Conservation (phyloP, 2,329 filamentous ascomycete genomes). For the Neofusicoccum cordaticola region DNA sequence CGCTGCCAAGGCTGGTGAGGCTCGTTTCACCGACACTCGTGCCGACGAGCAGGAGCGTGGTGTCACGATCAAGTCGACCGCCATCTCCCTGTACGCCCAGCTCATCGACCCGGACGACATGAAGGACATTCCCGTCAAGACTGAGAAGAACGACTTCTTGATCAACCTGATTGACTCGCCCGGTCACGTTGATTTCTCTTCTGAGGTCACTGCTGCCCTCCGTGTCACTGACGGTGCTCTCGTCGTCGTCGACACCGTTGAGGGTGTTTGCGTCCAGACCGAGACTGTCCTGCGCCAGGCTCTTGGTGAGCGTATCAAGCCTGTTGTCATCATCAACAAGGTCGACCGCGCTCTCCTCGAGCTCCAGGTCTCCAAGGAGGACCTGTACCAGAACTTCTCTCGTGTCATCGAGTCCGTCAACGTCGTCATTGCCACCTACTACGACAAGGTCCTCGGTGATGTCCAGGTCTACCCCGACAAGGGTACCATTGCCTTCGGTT, state of each 20-base stretch:
- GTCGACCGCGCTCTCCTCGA: constrained; percentile 99
- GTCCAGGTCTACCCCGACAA: constrained; percentile 98
- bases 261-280: constrained; percentile 99
- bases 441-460: constrained; percentile 94
- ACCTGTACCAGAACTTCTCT: constrained; percentile 99
- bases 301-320: constrained; percentile 99
- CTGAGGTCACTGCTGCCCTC: constrained; percentile 97
- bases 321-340: constrained; percentile 99
- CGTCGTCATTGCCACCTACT: constrained; percentile 99
- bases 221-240: constrained; percentile 99
- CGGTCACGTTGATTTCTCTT: constrained; percentile 99
- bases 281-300: constrained; percentile 99
- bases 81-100: constrained; percentile 94
- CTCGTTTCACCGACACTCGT: constrained; percentile 94
- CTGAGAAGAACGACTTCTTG: constrained; percentile 84
- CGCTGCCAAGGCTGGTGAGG: constrained; percentile 92
- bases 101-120: constrained; percentile 79
- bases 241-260: constrained; percentile 98
- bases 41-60: constrained; percentile 98
- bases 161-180: constrained; percentile 99
- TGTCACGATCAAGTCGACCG: constrained; percentile 99
- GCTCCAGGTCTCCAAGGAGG: constrained; percentile 97
- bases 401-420: constrained; percentile 99
- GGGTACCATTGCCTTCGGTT: constrained; percentile 98
- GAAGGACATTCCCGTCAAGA: constrained; percentile 87